phyloP scores from a whole-genome alignment of 2,329 filamentous ascomycete species.

The Plenodomus lindquistii region DNA sequence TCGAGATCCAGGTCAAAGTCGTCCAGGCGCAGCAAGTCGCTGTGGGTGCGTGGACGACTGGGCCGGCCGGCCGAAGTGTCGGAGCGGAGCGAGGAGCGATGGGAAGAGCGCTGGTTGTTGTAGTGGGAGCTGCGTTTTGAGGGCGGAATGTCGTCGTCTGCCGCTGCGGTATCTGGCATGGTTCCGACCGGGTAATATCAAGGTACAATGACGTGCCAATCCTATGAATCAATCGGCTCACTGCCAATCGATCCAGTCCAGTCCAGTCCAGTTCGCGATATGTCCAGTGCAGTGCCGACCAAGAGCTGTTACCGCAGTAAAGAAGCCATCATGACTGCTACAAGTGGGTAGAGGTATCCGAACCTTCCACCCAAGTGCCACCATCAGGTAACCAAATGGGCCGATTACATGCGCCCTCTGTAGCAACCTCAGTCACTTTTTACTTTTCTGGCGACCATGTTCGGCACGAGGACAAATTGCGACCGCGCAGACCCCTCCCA shows the following conservation, averaged over 20 bases:
- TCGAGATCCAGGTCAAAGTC: conserved; percentile 21
- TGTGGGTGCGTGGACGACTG: conserved; percentile 16
- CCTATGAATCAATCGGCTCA: not conserved
- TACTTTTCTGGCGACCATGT: not conserved
- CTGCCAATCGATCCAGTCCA: no score
- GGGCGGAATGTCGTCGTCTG: conserved; percentile 27
- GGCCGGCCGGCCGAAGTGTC: conserved; percentile 17
- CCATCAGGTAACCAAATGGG: not conserved
- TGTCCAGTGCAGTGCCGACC: not conserved
- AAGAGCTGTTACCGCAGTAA: not conserved
- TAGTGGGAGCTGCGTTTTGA: conserved; percentile 36
- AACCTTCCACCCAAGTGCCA: not conserved
- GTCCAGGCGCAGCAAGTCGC: conserved; percentile 13
- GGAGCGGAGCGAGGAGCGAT: conserved; percentile 20
- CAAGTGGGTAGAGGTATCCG: not conserved
- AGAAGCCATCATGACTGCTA: not conserved
- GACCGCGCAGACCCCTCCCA: not conserved
- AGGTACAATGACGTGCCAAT: conserved; percentile 14
- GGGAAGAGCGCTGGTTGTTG: conserved; percentile 42
- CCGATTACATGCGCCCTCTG: not conserved
- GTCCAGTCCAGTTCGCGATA: not conserved
- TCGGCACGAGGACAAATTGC: conserved; percentile 1
- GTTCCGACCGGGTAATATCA: not conserved
- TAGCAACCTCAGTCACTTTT: not conserved
- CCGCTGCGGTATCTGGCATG: conserved; percentile 26